phyloP scores from a whole-genome alignment of 371 early-diverging fungal species.

The Mucor sp. region DNA sequence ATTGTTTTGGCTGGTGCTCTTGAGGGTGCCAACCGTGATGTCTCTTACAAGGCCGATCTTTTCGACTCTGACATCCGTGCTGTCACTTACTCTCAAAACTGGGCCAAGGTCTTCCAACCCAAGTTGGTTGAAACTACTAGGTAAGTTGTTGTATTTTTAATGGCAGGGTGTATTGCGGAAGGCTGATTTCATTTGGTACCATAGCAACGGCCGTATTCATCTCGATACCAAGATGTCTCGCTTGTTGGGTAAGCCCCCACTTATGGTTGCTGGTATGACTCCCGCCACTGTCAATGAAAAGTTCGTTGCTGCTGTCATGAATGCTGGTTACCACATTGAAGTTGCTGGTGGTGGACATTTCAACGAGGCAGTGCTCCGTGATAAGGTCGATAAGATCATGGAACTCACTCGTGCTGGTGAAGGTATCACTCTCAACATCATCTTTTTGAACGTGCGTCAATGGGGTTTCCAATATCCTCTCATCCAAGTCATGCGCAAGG shows the following conservation, averaged over 20 bases:
- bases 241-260: constrained; percentile 85
- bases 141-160: constrained; percentile 19
- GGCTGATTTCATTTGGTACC: not conserved
- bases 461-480: constrained; percentile 97
- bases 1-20: constrained; percentile 78
- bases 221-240: constrained; percentile 91
- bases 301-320: constrained; percentile 87
- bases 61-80: constrained; percentile 80
- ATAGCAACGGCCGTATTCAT: constrained; percentile 74
- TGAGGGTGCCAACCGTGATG: constrained; percentile 67
- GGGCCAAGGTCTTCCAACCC: constrained; percentile 90
- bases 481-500: constrained; percentile 84
- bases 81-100: constrained; percentile 87
- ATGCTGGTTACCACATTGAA: constrained; percentile 94
- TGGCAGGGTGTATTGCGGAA: not conserved
- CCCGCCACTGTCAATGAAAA: constrained; percentile 79
- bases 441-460: constrained; percentile 92
- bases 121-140: constrained; percentile 60
- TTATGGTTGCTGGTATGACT: constrained; percentile 94
- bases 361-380: constrained; percentile 81
- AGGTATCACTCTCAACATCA: constrained; percentile 88
- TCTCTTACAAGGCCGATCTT: constrained; percentile 82
- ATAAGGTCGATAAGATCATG: constrained; percentile 83
- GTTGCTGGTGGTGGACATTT: constrained; percentile 96
- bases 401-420: constrained; percentile 79